Evolutionary conservation across 257 asterid genomes (phyloP).

Genomic region (Perilla frutescens): DNA sequence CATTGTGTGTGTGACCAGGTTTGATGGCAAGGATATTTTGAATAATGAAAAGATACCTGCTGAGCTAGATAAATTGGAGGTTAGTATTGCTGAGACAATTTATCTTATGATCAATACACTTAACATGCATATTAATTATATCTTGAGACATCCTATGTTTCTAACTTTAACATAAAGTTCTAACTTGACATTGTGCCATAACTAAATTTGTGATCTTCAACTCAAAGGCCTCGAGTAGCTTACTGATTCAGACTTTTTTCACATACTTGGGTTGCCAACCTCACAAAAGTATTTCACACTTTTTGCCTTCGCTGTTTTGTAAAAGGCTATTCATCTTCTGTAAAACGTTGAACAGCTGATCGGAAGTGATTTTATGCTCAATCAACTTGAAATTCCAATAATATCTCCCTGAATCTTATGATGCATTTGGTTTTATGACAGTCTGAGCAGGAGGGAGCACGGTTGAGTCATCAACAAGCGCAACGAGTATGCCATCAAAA

Average conservation of each 20-base stretch:
- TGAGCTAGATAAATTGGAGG: slow-evolving; percentile 78
- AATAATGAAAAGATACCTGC: slow-evolving; percentile 50
- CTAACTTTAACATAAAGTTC: background rate
- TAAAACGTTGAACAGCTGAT: slow-evolving; percentile 18
- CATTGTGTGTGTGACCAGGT: slow-evolving; percentile 52
- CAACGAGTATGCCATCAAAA: slow-evolving; percentile 78
- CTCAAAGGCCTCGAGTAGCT: background rate
- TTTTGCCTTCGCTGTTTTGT: background rate
- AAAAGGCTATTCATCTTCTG: background rate
- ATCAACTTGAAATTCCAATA: slow-evolving; percentile 9
- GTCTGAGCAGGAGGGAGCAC: slow-evolving; percentile 69
- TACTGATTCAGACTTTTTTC: background rate
- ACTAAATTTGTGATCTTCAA: slow-evolving; percentile 7
- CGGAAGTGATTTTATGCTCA: background rate
- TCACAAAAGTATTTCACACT: background rate
- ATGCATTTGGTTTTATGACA: slow-evolving; percentile 34
- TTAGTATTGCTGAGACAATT: slow-evolving; percentile 37
- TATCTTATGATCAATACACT: slow-evolving; percentile 2
- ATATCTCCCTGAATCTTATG: background rate
- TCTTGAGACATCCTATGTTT: background rate
- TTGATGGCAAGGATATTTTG: slow-evolving; percentile 46
- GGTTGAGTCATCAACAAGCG: slow-evolving; percentile 72
- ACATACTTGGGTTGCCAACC: slow-evolving; percentile 2
- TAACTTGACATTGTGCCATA: background rate
- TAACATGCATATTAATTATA: slow-evolving; percentile 2